Base-by-base conservation (phyloP, 192 early-diverging fungal genomes). In the Rhizophagus clarus region DNA sequence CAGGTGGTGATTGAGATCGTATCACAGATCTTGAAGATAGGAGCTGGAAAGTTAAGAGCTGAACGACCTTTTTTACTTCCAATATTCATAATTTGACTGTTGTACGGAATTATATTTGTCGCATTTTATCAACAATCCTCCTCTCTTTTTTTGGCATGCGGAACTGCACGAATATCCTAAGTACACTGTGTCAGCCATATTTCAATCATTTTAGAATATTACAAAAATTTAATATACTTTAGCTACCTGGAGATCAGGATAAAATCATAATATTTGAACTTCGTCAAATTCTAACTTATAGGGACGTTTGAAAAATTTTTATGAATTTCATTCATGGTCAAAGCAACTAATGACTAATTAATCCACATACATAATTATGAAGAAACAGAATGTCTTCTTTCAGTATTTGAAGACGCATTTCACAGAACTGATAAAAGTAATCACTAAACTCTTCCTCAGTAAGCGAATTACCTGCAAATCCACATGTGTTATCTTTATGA, bases 21-120 rank as follows among this genome's bases (percentile, higher is more conserved):
- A n/a, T n/a, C n/a, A n/a, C n/a, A n/a, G n/a, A n/a, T n/a, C n/a
- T n/a, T n/a, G n/a, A n/a, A n/a, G n/a, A n/a, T n/a, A n/a, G n/a
- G n/a, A n/a, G 61, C 60, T 76, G 61, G 61, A 76, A 76, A 76
- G 61, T 76, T 10, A 76, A 76, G 26, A 10, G n/a, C 32, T 64
- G 31, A 61, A 76, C 37, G 24, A 64, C n/a, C 34, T 63, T 1
- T 6, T 76, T 61, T 63, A 14, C 32, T 34, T 62, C 20, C 17
- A 63, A 17, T 76, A 76, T 76, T 76, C 62, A 76, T 61, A 63
- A 76, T 61, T 76, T 6, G 60, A 40, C 31, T 24, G 3, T 76
- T 24, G 1, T 76, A 1, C 3, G 34, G 34, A 63, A 76, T 76
- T 42, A 0, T 47, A 12, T 42, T n/a, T 2, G 61, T 37, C n/a